These are phyloP conservation scores for Davidsoniella virescens DNA, from an alignment of 2,329 filamentous ascomycete species.

Conservation along the genomic window DNA sequence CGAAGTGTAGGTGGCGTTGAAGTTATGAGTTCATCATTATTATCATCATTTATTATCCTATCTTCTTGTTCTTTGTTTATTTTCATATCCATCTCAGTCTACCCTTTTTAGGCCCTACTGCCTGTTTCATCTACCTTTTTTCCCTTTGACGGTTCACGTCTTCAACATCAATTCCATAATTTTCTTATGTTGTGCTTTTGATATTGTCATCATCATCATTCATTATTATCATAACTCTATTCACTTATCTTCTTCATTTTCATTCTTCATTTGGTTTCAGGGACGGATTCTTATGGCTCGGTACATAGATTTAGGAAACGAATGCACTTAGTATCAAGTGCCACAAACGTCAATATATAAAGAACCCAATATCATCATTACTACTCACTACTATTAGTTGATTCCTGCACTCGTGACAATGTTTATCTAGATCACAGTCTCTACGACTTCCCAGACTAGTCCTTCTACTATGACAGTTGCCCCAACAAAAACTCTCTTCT, in stretches of 20 bases:
- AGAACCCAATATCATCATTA: too few relatives aligned
- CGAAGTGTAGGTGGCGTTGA: constrained; percentile 23
- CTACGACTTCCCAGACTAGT: constrained; percentile 4
- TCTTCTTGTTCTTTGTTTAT: too few relatives aligned
- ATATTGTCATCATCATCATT: too few relatives aligned
- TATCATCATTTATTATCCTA: not conserved
- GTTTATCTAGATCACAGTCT: not conserved
- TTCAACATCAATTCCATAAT: too few relatives aligned
- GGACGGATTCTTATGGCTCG: too few relatives aligned
- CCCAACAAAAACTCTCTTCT: not conserved
- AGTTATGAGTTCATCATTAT: not conserved
- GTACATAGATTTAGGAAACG: too few relatives aligned
- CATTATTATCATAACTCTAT: too few relatives aligned
- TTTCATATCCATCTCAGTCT: too few relatives aligned
- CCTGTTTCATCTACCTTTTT: not conserved
- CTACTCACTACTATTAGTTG: not conserved
- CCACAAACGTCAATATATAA: not conserved
- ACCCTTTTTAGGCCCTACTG: too few relatives aligned
- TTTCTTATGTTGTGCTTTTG: too few relatives aligned
- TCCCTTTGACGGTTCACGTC: not conserved
- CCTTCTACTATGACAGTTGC: not conserved
- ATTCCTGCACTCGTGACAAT: not conserved
- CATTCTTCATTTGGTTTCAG: not conserved
- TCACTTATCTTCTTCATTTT: not conserved
- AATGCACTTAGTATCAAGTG: too few relatives aligned